Percentiles rank a stretch among this genome's conserved stretches.
Conservation (phyloP, 768 basidiomycete genomes). For the Trametes cinnabarina region DNA sequence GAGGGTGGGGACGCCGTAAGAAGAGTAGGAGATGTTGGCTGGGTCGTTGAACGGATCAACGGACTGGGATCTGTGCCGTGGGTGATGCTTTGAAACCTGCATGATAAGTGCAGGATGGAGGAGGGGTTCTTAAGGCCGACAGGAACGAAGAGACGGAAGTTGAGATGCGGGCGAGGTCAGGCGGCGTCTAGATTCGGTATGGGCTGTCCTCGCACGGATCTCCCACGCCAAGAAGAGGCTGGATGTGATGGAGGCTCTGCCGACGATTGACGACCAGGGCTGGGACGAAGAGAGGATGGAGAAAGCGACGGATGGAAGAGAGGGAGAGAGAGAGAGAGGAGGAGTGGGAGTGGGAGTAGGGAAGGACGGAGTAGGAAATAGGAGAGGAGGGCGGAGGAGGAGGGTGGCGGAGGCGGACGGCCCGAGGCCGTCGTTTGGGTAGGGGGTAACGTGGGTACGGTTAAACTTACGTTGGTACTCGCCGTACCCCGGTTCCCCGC, state of each 20-base stretch:
- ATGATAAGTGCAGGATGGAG: conserved; percentile 21
- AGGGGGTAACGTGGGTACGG: no score
- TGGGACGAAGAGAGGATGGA: not conserved
- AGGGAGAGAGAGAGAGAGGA: not conserved
- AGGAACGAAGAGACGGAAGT: conserved; percentile 10
- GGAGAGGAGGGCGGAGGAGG: no score
- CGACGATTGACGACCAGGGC: not conserved
- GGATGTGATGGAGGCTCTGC: not conserved
- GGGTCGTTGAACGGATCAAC: conserved; percentile 33
- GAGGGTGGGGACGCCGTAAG: conserved; percentile 32
- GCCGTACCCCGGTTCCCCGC: no score
- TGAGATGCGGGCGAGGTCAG: conserved; percentile 10
- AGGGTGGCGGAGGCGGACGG: conserved; percentile 5
- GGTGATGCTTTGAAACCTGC: conserved; percentile 28
- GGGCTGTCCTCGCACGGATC: conserved; percentile 12
- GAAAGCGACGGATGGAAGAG: not conserved
- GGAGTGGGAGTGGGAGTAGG: not conserved
- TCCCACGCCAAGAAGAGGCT: conserved; percentile 27
- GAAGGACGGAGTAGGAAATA: not conserved
- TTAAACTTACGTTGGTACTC: no score
- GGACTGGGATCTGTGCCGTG: conserved; percentile 27
- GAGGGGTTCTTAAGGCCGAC: conserved; percentile 12
- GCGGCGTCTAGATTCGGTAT: conserved; percentile 13
- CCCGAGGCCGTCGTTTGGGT: no score
- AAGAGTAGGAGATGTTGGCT: conserved; percentile 28